Evolutionary conservation across 345 rosid genomes (phyloP).

Genomic region (Ceriops decandra): DNA sequence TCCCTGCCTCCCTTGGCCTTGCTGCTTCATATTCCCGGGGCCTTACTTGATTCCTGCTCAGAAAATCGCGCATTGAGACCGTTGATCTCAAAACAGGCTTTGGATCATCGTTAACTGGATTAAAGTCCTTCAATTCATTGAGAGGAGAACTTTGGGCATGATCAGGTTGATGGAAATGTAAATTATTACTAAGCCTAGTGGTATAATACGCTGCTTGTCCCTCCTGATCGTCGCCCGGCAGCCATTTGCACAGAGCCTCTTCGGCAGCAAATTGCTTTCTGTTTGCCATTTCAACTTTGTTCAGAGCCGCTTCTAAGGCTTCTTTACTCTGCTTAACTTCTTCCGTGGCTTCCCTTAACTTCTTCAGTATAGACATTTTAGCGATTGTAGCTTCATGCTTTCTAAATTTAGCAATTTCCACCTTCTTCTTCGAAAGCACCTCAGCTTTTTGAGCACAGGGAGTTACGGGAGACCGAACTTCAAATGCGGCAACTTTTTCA

Average conservation of each 20-base stretch:
- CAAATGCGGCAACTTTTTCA: conserved; percentile 18
- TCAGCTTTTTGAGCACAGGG: conserved; percentile 31
- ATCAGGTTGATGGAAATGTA: conserved; percentile 33
- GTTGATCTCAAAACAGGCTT: conserved; percentile 60
- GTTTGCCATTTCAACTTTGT: conserved; percentile 64
- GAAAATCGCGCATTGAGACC: conserved; percentile 90
- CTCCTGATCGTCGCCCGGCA: conserved; percentile 41
- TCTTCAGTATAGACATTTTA: conserved; percentile 50
- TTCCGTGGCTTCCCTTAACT: conserved; percentile 71
- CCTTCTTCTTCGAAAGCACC: conserved; percentile 21
- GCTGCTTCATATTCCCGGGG: conserved; percentile 42
- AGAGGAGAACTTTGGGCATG: conserved; percentile 38
- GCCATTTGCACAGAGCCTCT: conserved; percentile 68
- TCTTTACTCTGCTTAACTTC: conserved; percentile 71
- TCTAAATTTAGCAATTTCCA: conserved; percentile 25
- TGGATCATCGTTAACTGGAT: conserved; percentile 25
- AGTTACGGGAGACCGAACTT: conserved; percentile 37
- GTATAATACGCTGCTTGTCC: conserved; percentile 31
- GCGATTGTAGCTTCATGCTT: conserved; percentile 32
- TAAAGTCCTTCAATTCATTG: conserved; percentile 32
- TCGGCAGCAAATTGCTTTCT: conserved; percentile 73
- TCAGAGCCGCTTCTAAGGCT: conserved; percentile 70
- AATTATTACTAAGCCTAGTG: conserved; percentile 28
- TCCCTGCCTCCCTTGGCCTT: conserved; percentile 33
- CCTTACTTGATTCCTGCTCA: conserved; percentile 66